A percentile compares a stretch with the other conserved stretches of the same genome.
Evolutionary conservation across 2,329 filamentous ascomycete species (phyloP).

Genomic region (Penicillium italicum): DNA sequence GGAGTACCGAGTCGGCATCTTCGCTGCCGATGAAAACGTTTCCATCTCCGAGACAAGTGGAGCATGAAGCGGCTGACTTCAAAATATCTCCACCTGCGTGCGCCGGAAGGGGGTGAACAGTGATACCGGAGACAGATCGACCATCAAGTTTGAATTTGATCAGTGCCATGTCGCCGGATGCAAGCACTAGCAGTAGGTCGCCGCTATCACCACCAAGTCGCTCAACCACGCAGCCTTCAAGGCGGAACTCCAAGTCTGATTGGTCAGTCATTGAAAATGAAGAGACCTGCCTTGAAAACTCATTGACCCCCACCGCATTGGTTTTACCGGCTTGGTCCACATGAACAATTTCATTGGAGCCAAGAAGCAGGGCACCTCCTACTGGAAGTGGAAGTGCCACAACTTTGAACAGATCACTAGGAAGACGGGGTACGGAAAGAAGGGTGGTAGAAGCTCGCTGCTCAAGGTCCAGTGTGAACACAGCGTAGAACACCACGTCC

Average conservation of each 20-base stretch:
- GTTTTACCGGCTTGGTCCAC: constrained; percentile 93
- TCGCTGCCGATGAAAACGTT: constrained; percentile 83
- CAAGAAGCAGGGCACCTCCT: constrained; percentile 81
- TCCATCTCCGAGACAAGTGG: constrained; percentile 64
- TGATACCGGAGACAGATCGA: constrained; percentile 81
- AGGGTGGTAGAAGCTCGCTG: constrained; percentile 91
- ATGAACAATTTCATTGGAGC: constrained; percentile 87
- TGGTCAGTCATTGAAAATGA: constrained; percentile 84
- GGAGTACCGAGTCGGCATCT: constrained; percentile 71
- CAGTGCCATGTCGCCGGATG: constrained; percentile 69
- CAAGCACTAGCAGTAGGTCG: constrained; percentile 78
- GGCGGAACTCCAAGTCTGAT: constrained; percentile 69
- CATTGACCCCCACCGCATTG: constrained; percentile 87
- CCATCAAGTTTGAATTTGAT: constrained; percentile 85
- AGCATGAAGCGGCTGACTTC: constrained; percentile 62
- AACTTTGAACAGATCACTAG: constrained; percentile 80
- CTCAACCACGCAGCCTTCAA: constrained; percentile 79
- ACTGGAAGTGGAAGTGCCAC: constrained; percentile 80
- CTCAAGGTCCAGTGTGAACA: constrained; percentile 91
- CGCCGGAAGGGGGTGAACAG: constrained; percentile 61
- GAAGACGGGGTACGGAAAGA: constrained; percentile 77
- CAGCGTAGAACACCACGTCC: constrained; percentile 84
- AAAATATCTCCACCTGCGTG: constrained; percentile 64
- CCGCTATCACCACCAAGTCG: constrained; percentile 71
- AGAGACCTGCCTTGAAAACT: constrained; percentile 78